Evolutionary conservation across 2,329 filamentous ascomycete species (phyloP).

Genomic region (Ceratocystis albifundus): DNA sequence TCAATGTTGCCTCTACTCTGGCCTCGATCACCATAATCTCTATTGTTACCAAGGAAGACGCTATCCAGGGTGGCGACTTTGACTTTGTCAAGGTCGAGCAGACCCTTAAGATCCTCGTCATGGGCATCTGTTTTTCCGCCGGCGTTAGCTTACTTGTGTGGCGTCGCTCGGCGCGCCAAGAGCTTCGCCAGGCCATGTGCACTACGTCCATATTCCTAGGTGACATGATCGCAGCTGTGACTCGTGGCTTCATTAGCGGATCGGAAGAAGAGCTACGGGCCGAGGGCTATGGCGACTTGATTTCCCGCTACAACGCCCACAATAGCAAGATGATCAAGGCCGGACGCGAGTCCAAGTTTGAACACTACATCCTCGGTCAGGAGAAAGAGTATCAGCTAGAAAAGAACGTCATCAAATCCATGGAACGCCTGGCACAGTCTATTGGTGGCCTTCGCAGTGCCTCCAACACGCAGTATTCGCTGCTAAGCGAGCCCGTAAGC

Average conservation of each 20-base stretch:
- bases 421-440: slow-evolving; percentile 76
- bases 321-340: slow-evolving; percentile 57
- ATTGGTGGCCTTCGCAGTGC: slow-evolving; percentile 85
- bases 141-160: slow-evolving; percentile 66
- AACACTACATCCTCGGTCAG: slow-evolving; percentile 71
- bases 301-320: slow-evolving; percentile 20
- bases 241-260: slow-evolving; percentile 71
- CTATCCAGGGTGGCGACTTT: slow-evolving; percentile 70
- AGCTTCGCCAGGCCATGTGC: slow-evolving; percentile 58
- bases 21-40: slow-evolving; percentile 82
- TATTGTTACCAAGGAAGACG: slow-evolving; percentile 80
- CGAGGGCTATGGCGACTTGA: slow-evolving; percentile 40
- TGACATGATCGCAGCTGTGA: slow-evolving; percentile 71
- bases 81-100: slow-evolving; percentile 71
- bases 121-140: slow-evolving; percentile 62
- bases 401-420: slow-evolving; percentile 65
- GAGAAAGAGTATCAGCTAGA: slow-evolving; percentile 72
- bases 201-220: slow-evolving; percentile 59
- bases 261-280: slow-evolving; percentile 65
- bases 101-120: slow-evolving; percentile 70
- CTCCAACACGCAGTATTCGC: slow-evolving; percentile 74
- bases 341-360: slow-evolving; percentile 74
- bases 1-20: slow-evolving; percentile 75
- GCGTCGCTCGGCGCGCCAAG: slow-evolving; percentile 62
- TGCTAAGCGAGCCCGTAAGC: slow-evolving; percentile 50